phyloP scores from a whole-genome alignment of 2,329 filamentous ascomycete species.

The Colletotrichum shisoi region DNA sequence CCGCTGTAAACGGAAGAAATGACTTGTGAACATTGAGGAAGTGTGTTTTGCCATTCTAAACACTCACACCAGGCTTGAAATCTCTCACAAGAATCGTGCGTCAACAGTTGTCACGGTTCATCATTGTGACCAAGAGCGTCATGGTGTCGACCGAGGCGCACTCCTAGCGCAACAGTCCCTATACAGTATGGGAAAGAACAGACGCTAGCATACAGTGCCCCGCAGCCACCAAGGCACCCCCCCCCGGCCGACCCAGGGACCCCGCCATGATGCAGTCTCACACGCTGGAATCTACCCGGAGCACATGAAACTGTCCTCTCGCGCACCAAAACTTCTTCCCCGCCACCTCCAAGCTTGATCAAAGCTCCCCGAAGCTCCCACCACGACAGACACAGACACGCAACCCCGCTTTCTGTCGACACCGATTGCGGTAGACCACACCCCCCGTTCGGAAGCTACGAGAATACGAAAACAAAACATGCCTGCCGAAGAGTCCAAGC shows the following conservation, averaged over 20 bases:
- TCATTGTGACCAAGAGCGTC: background rate
- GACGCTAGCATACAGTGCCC: constrained; percentile 4
- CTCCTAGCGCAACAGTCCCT: background rate
- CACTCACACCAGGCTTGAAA: no score
- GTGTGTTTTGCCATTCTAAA: no score
- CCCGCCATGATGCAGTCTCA: constrained; percentile 35
- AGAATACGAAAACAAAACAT: constrained; percentile 44
- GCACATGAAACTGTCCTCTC: constrained; percentile 39
- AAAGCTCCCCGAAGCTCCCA: constrained; percentile 36
- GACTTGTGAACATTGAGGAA: no score
- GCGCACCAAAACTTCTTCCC: constrained; percentile 37
- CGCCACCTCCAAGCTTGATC: constrained; percentile 36
- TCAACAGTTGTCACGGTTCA: background rate
- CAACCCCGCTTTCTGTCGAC: background rate
- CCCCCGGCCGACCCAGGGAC: constrained; percentile 16
- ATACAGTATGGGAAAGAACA: background rate
- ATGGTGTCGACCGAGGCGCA: background rate
- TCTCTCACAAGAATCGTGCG: no score
- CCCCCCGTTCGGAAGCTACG: background rate
- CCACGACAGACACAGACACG: constrained; percentile 25
- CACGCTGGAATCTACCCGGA: constrained; percentile 16
- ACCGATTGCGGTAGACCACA: background rate
- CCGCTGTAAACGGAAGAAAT: no score
- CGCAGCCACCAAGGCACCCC: constrained; percentile 7
- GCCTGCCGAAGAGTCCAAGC: constrained; percentile 69